Percentiles rank a stretch among this genome's conserved stretches.
These are phyloP conservation scores for Aspergillus sp. DNA, from an alignment of 2,329 filamentous ascomycete genomes.

Conservation along the genomic window DNA sequence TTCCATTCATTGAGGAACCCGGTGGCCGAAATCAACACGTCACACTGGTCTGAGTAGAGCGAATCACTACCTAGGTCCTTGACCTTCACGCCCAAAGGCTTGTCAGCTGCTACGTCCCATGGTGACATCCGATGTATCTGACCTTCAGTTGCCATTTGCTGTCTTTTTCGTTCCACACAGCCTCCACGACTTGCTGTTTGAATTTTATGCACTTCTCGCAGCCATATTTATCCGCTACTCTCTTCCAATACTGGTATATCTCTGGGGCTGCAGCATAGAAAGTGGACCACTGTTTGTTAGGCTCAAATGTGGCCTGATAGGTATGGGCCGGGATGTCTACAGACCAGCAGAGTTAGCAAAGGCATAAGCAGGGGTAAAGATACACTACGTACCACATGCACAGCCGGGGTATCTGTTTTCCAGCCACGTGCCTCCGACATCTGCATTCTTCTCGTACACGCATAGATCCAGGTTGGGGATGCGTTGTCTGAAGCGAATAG, in stretches of 20 bases:
- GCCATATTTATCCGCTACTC: slow-evolving; percentile 46
- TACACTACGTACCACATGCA: slow-evolving; percentile 32
- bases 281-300: slow-evolving; percentile 49
- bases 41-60: slow-evolving; percentile 29
- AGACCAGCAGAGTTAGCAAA: neutral
- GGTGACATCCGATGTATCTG: neutral
- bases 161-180: slow-evolving; percentile 45
- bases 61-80: slow-evolving; percentile 25
- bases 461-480: slow-evolving; percentile 39
- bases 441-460: slow-evolving; percentile 39
- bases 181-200: slow-evolving; percentile 47
- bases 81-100: slow-evolving; percentile 16
- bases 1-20: slow-evolving; percentile 47
- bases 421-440: slow-evolving; percentile 38
- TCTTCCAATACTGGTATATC: slow-evolving; percentile 53
- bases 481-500: slow-evolving; percentile 40
- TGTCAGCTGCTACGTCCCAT: neutral
- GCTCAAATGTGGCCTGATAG: slow-evolving; percentile 56
- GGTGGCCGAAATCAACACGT: slow-evolving; percentile 41
- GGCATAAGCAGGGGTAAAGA: too few species aligned
- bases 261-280: slow-evolving; percentile 53
- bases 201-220: slow-evolving; percentile 53
- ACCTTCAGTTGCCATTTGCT: slow-evolving; percentile 34
- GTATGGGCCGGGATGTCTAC: slow-evolving; percentile 50
- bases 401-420: slow-evolving; percentile 42